Conservation (phyloP, 108 stramenopile genomes). For the Hondaea fermentalgiana region DNA sequence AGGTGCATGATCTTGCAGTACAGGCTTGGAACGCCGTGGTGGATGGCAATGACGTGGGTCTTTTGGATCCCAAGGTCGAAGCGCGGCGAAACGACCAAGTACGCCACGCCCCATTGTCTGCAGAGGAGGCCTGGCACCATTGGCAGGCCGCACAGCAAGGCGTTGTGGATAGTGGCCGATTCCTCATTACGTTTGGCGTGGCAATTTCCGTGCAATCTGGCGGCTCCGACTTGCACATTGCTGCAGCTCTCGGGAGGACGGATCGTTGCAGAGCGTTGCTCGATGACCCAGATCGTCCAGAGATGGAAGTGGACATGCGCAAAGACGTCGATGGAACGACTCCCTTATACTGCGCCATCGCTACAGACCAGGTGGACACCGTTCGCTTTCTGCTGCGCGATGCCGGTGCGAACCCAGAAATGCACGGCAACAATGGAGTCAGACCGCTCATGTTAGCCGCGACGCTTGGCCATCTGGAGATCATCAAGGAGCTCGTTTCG, state of each 20-base stretch:
- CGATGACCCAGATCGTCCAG: background rate
- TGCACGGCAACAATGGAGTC: background rate
- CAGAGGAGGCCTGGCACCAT: constrained; percentile 12
- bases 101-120: background rate
- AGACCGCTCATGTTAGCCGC: background rate
- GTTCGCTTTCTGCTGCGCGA: background rate
- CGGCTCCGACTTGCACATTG: background rate
- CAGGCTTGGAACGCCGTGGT: background rate
- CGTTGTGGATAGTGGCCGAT: background rate
- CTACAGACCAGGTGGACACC: background rate
- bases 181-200: background rate
- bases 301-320: background rate
- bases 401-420: background rate
- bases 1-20: background rate
- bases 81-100: background rate
- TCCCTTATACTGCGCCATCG: background rate
- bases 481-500: background rate
- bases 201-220: background rate
- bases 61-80: background rate
- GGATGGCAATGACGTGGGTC: background rate
- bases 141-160: background rate
- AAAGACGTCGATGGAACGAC: background rate
- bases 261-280: background rate
- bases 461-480: background rate
- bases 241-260: background rate